Percentiles rank a stretch among this genome's conserved stretches.
Evolutionary conservation across 2,329 filamentous ascomycete species (phyloP).

Genomic region (Aspergillus brasiliensis): DNA sequence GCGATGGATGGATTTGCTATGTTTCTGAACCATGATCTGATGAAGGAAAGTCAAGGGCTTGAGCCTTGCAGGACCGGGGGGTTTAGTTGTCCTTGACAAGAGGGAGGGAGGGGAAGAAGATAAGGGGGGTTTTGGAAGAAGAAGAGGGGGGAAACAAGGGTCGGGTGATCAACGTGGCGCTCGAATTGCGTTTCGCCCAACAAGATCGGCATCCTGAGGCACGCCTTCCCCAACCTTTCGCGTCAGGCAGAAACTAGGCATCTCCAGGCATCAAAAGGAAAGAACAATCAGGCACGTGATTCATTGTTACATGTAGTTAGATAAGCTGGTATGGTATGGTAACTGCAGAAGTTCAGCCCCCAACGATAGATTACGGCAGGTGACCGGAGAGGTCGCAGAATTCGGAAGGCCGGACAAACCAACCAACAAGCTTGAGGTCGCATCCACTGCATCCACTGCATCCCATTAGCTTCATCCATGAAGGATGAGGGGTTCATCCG

Average conservation of each 20-base stretch:
- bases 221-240: slow-evolving; percentile 2
- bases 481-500: neutral
- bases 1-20: slow-evolving; percentile 16
- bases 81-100: slow-evolving; percentile 1
- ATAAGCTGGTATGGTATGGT: neutral
- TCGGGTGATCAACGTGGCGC: slow-evolving; percentile 14
- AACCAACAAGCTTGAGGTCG: neutral
- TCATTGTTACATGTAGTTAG: neutral
- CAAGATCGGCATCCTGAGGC: slow-evolving; percentile 1
- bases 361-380: neutral
- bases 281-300: slow-evolving; percentile 3
- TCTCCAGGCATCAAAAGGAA: slow-evolving; percentile 4
- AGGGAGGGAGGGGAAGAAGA: slow-evolving; percentile 4
- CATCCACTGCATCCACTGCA: neutral
- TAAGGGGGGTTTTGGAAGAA: neutral
- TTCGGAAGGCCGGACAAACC: neutral
- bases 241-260: neutral
- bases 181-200: slow-evolving; percentile 2
- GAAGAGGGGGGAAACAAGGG: slow-evolving; percentile 10
- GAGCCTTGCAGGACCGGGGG: slow-evolving; percentile 1
- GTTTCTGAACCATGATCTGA: slow-evolving; percentile 21
- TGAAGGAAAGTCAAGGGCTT: neutral
- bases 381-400: neutral
- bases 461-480: neutral
- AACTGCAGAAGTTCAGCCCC: neutral